phyloP scores from a whole-genome alignment of 2,329 filamentous ascomycete genomes.

The Venturia pyrina region DNA sequence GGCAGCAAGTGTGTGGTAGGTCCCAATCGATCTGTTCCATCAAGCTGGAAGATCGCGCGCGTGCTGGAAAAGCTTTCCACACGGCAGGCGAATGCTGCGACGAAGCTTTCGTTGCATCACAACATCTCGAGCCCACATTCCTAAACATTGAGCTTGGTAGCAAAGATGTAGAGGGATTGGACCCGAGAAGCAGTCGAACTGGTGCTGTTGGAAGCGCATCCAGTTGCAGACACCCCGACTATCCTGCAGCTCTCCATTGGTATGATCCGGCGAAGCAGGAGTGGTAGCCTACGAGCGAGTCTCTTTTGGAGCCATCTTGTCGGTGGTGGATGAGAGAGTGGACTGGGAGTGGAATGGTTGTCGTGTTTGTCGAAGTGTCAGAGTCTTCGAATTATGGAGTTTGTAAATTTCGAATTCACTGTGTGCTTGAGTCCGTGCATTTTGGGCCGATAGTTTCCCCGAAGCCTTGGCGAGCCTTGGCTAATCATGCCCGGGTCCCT shows the following conservation, averaged over 20 bases:
- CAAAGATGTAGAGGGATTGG: constrained; percentile 47
- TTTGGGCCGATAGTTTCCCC: neutral
- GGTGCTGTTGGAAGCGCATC: constrained; percentile 44
- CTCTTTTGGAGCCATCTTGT: constrained; percentile 10
- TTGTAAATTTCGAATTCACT: neutral
- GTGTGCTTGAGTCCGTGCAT: neutral
- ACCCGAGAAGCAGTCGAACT: constrained; percentile 68
- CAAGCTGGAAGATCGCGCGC: neutral
- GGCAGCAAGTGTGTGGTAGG: neutral
- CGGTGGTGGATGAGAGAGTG: neutral
- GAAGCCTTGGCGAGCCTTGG: neutral
- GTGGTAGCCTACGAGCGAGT: constrained; percentile 6
- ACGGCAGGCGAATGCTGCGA: constrained; percentile 65
- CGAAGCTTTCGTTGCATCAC: constrained; percentile 64
- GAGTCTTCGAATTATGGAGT: neutral
- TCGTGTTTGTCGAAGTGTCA: neutral
- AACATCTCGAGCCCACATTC: constrained; percentile 62
- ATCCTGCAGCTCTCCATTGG: constrained; percentile 45
- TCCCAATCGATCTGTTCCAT: neutral
- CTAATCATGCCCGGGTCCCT: neutral
- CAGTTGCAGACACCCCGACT: constrained; percentile 69
- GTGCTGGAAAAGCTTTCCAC: neutral
- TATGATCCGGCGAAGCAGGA: neutral
- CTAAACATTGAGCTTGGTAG: constrained; percentile 41
- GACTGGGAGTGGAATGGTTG: constrained; percentile 4